Base-by-base conservation (phyloP, 2,329 filamentous ascomycete species). In the Berkeleyomyces basicola region DNA sequence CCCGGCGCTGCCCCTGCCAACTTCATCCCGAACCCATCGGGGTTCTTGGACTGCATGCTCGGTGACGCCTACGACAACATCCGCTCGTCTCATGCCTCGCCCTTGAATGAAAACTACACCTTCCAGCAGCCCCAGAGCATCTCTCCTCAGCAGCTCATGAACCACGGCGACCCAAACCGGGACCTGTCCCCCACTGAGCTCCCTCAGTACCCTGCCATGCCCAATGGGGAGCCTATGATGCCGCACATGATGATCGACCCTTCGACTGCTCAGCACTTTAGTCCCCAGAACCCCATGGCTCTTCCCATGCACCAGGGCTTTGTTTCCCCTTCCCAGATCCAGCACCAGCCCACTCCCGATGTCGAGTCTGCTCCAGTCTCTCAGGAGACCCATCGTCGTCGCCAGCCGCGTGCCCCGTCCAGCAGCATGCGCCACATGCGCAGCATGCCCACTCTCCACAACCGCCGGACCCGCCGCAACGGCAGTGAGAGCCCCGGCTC, bases 391-490 rank as follows among this genome's bases (percentile, higher is more conserved):
- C 36, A 53, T n/a, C 61, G 51, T 33, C 51, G 53, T 40, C 39
- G 16, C 4, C 49, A 46, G 51, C 61, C 61, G 1, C 53, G 61
- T 10, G 61, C 61, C 5, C 51, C 36, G 10, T 62, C 61, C 5
- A 62, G 51, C 42, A 47, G 61, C n/a, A 62, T 58, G 51, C 61
- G 61, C 40, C 40, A 58, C 10, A 44, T 58, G 31, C 39, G n/a
- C 33, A 57, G 51, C 51, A 16, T 16, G 16, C 40, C 42, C 5
- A 14, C 36, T 39, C n/a, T 62, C n/a, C 16, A 16, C 39, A 51
- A 9, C 33, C 14, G 16, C 33, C 33, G 37, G 40, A 44, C 23
- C 5, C 16, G 6, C 6, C 42, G 11, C 14, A 33, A 14, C 39
- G 16, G 58, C 1, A 53, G 49, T 33, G 49, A 53, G 11, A 53